Conservation (phyloP, 495 filamentous ascomycete species). For the Talaromyces thailandensis region DNA sequence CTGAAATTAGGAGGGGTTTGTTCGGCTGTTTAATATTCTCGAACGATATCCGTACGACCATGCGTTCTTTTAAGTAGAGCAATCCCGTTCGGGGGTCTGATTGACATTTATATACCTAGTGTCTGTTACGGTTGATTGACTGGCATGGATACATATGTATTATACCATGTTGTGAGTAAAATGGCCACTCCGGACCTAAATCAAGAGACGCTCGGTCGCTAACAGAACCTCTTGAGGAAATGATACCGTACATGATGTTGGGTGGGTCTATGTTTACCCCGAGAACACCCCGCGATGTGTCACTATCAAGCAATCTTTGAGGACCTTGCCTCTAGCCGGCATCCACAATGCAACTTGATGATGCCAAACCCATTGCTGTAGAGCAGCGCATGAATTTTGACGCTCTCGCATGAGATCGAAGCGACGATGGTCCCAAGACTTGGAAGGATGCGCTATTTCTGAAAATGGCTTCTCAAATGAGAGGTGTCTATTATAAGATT, state of each 20-base stretch:
- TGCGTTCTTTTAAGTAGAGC: background rate
- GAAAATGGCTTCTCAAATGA: slow-evolving; percentile 18
- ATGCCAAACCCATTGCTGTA: background rate
- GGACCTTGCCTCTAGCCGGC: background rate
- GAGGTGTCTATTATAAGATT: slow-evolving; percentile 31
- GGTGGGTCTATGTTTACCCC: background rate
- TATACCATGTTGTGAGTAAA: background rate
- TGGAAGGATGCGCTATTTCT: slow-evolving; percentile 12
- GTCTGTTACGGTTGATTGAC: background rate
- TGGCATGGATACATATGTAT: background rate
- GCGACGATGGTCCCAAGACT: slow-evolving; percentile 11
- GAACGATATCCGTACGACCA: background rate
- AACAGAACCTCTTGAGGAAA: background rate
- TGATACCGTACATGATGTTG: background rate
- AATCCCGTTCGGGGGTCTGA: too few species aligned
- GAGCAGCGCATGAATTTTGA: slow-evolving; percentile 13
- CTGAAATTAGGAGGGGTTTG: background rate
- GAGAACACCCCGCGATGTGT: background rate
- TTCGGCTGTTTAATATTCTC: background rate
- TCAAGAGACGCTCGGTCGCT: background rate
- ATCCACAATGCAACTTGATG: background rate
- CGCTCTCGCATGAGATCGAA: slow-evolving; percentile 21
- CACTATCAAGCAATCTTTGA: background rate
- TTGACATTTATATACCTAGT: background rate
- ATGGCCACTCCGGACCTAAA: background rate